Conservation (phyloP, 2,329 filamentous ascomycete genomes). For the Tolypocladium nubicola region DNA sequence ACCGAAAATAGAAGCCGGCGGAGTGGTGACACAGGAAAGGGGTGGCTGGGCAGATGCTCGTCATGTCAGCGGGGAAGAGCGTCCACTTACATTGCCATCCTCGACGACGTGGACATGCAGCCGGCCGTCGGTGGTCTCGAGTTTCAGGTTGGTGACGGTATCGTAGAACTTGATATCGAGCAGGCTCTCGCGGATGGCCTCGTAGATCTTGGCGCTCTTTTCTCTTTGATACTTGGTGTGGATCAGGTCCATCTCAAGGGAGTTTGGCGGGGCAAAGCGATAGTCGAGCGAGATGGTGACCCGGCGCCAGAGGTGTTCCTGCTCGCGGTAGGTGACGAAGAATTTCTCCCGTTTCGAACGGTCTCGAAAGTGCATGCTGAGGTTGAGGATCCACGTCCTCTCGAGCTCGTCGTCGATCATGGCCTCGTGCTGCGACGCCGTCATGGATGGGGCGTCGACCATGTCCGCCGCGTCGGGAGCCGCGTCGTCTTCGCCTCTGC, state of each 20-base stretch:
- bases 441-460: slow-evolving; percentile 35
- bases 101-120: slow-evolving; percentile 97
- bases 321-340: slow-evolving; percentile 88
- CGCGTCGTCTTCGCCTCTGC: slow-evolving; percentile 6
- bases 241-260: slow-evolving; percentile 75
- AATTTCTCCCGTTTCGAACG: slow-evolving; percentile 91
- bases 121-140: slow-evolving; percentile 78
- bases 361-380: slow-evolving; percentile 97
- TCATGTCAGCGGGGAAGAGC: not conserved
- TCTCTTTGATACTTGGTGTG: slow-evolving; percentile 75
- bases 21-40: not conserved
- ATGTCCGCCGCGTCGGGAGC: slow-evolving; percentile 13
- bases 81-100: slow-evolving; percentile 60
- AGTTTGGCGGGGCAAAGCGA: slow-evolving; percentile 65
- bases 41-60: not conserved
- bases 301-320: slow-evolving; percentile 67
- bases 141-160: slow-evolving; percentile 89
- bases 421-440: slow-evolving; percentile 46
- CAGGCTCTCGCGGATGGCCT: slow-evolving; percentile 84
- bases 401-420: slow-evolving; percentile 75
- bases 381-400: slow-evolving; percentile 84
- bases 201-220: slow-evolving; percentile 87
- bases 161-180: slow-evolving; percentile 93
- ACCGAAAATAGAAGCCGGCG: not conserved
- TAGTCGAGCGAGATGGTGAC: slow-evolving; percentile 95